A percentile compares a stretch with the other conserved stretches of the same genome.
Evolutionary conservation across 2,329 filamentous ascomycete genomes (phyloP).

Genomic region (Stagonosporopsis tanaceti): DNA sequence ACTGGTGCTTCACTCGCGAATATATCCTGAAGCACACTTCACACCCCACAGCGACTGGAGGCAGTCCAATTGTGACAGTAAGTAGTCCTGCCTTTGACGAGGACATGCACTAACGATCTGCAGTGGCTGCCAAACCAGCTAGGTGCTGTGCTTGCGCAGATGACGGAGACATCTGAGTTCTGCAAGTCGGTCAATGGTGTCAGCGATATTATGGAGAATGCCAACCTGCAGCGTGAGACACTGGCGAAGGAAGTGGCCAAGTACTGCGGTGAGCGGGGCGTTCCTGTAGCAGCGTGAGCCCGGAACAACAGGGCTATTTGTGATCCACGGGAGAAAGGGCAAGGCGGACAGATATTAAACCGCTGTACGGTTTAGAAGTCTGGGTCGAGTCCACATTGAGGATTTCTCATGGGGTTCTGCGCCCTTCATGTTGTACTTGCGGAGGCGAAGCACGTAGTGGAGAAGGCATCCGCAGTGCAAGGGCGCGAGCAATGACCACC

Average conservation of each 20-base stretch:
- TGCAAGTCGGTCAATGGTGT: constrained; percentile 58
- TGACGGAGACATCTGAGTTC: constrained; percentile 65
- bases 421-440: constrained; percentile 8
- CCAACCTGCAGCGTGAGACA: constrained; percentile 68
- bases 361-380: background rate
- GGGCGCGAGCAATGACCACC: background rate
- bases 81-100: constrained; percentile 19
- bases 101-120: constrained; percentile 16
- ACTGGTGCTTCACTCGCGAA: constrained; percentile 86
- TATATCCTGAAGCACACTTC: constrained; percentile 81
- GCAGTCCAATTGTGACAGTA: constrained; percentile 78
- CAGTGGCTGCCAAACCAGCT: constrained; percentile 83
- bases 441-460: background rate
- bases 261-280: constrained; percentile 72
- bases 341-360: constrained; percentile 3
- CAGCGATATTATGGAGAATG: constrained; percentile 72
- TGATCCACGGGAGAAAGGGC: constrained; percentile 3
- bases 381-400: background rate
- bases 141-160: constrained; percentile 74
- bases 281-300: constrained; percentile 36
- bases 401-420: background rate
- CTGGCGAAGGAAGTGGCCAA: constrained; percentile 77
- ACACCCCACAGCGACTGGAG: constrained; percentile 81
- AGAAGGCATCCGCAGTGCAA: constrained; percentile 4
- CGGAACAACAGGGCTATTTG: constrained; percentile 1